Conservation (phyloP, 176 grass and related monocot species). For the Eleusine indica region DNA sequence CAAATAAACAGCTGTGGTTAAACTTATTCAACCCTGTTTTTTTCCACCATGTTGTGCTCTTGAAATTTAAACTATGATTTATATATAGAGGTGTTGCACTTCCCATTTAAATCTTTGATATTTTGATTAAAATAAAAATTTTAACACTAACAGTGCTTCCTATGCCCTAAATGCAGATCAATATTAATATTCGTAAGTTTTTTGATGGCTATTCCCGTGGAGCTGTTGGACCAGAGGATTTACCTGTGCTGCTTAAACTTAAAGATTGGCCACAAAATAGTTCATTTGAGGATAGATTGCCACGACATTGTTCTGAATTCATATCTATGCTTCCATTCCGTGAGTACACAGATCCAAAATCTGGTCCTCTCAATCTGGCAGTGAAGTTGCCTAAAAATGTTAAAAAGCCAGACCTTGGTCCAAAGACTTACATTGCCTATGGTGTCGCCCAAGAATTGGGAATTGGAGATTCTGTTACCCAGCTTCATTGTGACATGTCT, state of each 20-base stretch:
- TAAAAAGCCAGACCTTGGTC: conserved; percentile 75
- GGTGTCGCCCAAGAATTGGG: conserved; percentile 74
- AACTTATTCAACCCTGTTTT: too few relatives aligned
- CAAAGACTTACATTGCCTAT: conserved; percentile 94
- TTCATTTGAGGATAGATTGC: conserved; percentile 70
- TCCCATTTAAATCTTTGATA: too few relatives aligned
- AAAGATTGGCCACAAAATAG: conserved; percentile 78
- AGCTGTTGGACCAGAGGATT: conserved; percentile 2
- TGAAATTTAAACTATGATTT: too few relatives aligned
- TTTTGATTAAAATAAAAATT: too few relatives aligned
- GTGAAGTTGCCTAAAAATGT: conserved; percentile 46
- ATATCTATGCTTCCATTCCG: conserved; percentile 72
- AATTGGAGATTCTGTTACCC: conserved; percentile 88
- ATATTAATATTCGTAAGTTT: conserved; percentile 69
- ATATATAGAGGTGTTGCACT: too few relatives aligned
- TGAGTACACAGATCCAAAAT: conserved; percentile 69
- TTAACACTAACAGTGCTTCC: too few relatives aligned
- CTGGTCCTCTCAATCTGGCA: conserved; percentile 78
- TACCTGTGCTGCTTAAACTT: conserved; percentile 78
- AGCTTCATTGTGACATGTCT: conserved; percentile 91
- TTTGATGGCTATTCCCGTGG: conserved; percentile 74
- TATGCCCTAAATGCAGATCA: conserved; percentile 44
- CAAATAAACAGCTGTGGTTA: too few relatives aligned
- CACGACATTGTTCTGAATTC: conserved; percentile 73
- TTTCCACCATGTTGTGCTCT: too few relatives aligned